Base-by-base conservation (phyloP, 352 stramenopile species). In the Globisporangium polare region DNA sequence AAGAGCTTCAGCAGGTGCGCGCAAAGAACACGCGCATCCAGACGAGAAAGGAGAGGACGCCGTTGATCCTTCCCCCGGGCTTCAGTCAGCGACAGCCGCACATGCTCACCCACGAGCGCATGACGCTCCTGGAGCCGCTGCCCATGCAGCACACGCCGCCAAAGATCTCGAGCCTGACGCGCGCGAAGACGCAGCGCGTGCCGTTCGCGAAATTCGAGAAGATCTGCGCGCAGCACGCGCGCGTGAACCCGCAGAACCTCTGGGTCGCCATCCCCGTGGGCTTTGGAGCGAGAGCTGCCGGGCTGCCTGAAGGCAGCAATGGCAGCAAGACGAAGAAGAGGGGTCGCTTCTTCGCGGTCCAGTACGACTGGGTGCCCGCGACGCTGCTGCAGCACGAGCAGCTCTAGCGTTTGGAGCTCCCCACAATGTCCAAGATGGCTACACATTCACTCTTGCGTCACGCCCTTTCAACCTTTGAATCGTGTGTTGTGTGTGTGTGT, bases 341-440 rank as follows among this genome's bases (percentile, higher is more conserved):
- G 4, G 60, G 62, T 24, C 58, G 55, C n/a, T 70, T 70, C 27
- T 54, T 88, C 5, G 50, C 70, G 3, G 69, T 72, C 24, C 72
- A 67, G 24, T 89, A 86, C 65, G 78, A 88, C 62, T 88, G 77
- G 77, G 65, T 89, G 9, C 78, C 77, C 22, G 80, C 72, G 29
- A 65, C 66, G 18, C 53, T 88, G 6, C 63, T 88, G 39, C 71
- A 73, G 62, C 65, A 65, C 60, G 66, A 69, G n/a, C n/a, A n/a
- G n/a, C n/a, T n/a, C n/a, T n/a, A n/a, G n/a, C n/a, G n/a, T n/a
- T n/a, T n/a, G n/a, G n/a, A n/a, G n/a, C n/a, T n/a, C n/a, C n/a
- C n/a, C n/a, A n/a, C n/a, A n/a, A n/a, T n/a, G n/a, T n/a, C n/a
- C n/a, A n/a, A n/a, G n/a, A 53, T 53, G 47, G 47, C 26, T 39